Evolutionary conservation across 1,139 yeast genomes (phyloP).

Genomic region (Casaregolazyma suthepensis): DNA sequence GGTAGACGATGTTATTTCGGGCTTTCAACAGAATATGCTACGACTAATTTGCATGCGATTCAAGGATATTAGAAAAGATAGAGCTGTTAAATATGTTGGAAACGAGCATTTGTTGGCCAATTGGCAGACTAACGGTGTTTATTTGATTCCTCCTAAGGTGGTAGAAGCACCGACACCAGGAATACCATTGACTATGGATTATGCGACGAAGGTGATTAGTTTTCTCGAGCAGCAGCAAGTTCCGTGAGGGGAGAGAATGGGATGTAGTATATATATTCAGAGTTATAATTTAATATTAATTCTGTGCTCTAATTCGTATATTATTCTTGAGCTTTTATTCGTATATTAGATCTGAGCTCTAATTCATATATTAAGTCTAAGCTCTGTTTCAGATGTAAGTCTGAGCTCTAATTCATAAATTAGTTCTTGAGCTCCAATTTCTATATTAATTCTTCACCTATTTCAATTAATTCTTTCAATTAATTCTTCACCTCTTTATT

Average conservation of each 20-base stretch:
- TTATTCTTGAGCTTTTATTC: too few relatives aligned
- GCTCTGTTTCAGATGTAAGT: too few relatives aligned
- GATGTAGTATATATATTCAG: not conserved
- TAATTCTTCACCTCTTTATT: too few relatives aligned
- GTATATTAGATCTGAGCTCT: too few relatives aligned
- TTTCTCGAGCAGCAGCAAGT: not conserved
- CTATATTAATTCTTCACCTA: too few relatives aligned
- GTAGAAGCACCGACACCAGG: not conserved
- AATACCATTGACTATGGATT: not conserved
- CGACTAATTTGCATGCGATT: constrained; percentile 3
- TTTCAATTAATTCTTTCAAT: too few relatives aligned
- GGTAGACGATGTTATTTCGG: not conserved
- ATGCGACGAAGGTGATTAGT: not conserved
- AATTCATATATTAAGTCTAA: too few relatives aligned
- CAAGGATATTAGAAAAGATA: constrained; percentile 1
- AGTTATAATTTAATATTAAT: too few relatives aligned
- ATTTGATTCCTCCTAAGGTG: constrained; percentile 2
- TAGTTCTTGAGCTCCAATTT: too few relatives aligned
- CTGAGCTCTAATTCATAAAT: too few relatives aligned
- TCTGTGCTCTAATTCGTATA: too few relatives aligned
- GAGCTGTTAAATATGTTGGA: constrained; percentile 1
- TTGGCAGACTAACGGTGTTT: not conserved
- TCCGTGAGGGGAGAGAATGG: not conserved
- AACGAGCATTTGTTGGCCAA: not conserved
- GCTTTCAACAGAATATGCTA: constrained; percentile 1